These are phyloP conservation scores for Candida insectalens DNA, from an alignment of 805 yeast species.

Conservation along the genomic window DNA sequence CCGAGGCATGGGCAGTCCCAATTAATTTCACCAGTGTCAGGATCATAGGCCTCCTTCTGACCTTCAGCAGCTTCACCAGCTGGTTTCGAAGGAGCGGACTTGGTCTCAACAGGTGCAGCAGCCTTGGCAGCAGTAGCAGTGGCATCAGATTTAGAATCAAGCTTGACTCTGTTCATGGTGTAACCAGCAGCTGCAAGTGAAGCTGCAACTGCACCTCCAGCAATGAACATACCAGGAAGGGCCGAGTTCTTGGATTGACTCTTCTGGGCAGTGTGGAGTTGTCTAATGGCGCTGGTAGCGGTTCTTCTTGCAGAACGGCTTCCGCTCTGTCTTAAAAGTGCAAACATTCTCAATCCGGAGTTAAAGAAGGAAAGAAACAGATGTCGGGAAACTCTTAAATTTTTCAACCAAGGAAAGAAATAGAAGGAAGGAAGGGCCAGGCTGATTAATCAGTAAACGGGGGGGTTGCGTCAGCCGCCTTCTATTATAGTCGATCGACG, in stretches of 20 bases:
- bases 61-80: constrained; percentile 9
- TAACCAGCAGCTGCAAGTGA: constrained; percentile 8
- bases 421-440: no score
- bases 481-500: no score
- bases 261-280: no score
- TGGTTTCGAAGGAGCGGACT: neutral
- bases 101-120: neutral
- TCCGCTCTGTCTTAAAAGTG: no score
- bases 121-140: neutral
- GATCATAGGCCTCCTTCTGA: constrained; percentile 72
- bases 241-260: neutral
- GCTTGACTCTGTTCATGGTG: constrained; percentile 5
- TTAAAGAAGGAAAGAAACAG: no score
- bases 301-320: no score
- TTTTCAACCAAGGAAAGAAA: no score
- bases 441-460: no score
- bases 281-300: no score
- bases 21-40: constrained; percentile 97
- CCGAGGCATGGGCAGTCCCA: constrained; percentile 99
- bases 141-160: constrained; percentile 5
- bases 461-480: no score
- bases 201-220: constrained; percentile 11
- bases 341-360: no score
- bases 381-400: no score
- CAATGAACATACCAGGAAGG: constrained; percentile 6